Evolutionary conservation across 2,329 filamentous ascomycete species (phyloP), one percentile per base, ranked within the genome.

Genomic region (Diaporthe capsici): DNA sequence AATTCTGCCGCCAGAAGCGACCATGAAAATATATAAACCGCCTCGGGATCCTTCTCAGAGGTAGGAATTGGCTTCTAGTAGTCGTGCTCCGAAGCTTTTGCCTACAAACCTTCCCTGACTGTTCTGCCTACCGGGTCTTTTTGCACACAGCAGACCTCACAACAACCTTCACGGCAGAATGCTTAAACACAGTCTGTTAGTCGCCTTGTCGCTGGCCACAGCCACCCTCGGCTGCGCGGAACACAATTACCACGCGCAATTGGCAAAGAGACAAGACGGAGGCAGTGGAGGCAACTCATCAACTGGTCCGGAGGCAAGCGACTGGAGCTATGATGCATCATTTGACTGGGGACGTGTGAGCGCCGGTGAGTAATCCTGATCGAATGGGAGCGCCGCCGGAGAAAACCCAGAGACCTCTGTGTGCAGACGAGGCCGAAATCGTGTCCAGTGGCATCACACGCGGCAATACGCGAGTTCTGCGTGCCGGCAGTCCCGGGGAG

Each of bases 261-360:
- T 68, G 47, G 65, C 65, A 68, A 68, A 53, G 31, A 13, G 65
- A 68, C 47, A 53, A 68, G 65, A 68, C 17, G 65, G 65, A 9
- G 34, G 20, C 47, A 68, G 37, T 28, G 44, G 47, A 28, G 65
- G 31, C 65, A 68, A 68, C 31, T 53, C 65, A 7, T 68, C 65
- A 28, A 39, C 65, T 8, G 65, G 65, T 8, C 47, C 65, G 65
- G 34, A 53, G 4, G 65, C 47, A 22, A 74, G 49, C 17, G 57
- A 65, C 25, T 84, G 81, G 82, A 77, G 79, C 10, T 85, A 84
- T 72, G 82, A 83, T 67, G 81, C 81, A 20, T 83, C 83, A 17
- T 85, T 82, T 78, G 83, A 86, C 72, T 87, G 85, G 85, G 85
- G 83, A 17, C 81, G 80, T 71, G 76, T 84, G 37, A 82, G 78